phyloP scores from a whole-genome alignment of 805 yeast genomes.

The Saturnispora kantuleensis region DNA sequence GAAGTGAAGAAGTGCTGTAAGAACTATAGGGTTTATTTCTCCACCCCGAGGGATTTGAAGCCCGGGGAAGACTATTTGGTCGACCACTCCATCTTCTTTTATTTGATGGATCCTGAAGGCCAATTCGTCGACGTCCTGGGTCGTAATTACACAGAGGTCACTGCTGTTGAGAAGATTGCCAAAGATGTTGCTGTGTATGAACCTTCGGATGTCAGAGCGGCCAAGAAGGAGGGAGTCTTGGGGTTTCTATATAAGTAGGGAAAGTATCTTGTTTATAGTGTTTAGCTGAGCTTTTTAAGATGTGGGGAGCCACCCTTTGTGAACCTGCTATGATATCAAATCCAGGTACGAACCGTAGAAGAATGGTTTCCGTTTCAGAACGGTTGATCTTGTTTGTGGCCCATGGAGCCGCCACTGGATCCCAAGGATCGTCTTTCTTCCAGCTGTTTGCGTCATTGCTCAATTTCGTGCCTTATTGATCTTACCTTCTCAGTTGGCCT shows the following conservation, averaged over 20 bases:
- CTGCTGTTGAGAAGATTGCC: slow-evolving; percentile 68
- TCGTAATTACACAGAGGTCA: slow-evolving; percentile 71
- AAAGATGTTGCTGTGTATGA: slow-evolving; percentile 67
- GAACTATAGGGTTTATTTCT: slow-evolving; percentile 86
- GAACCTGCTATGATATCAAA: too few relatives aligned
- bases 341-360: too few relatives aligned
- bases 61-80: slow-evolving; percentile 96
- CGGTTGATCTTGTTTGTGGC: too few relatives aligned
- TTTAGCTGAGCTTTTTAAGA: neutral
- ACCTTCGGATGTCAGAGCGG: slow-evolving; percentile 62
- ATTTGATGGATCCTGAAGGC: slow-evolving; percentile 98
- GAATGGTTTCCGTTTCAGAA: too few relatives aligned
- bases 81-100: slow-evolving; percentile 95
- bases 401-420: too few relatives aligned
- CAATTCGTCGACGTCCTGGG: slow-evolving; percentile 91
- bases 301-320: too few relatives aligned
- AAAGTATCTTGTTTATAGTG: neutral
- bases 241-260: slow-evolving; percentile 42
- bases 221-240: slow-evolving; percentile 51
- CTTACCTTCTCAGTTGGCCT: too few relatives aligned
- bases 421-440: neutral
- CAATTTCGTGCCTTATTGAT: too few relatives aligned
- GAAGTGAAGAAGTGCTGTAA: slow-evolving; percentile 79
- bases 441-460: neutral
- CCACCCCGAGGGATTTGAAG: slow-evolving; percentile 91